Percentiles rank a stretch among this genome's conserved stretches.
These are phyloP conservation scores for Pelargonium myrrhifolium DNA, from an alignment of 441 rosid genomes.

Conservation along the genomic window DNA sequence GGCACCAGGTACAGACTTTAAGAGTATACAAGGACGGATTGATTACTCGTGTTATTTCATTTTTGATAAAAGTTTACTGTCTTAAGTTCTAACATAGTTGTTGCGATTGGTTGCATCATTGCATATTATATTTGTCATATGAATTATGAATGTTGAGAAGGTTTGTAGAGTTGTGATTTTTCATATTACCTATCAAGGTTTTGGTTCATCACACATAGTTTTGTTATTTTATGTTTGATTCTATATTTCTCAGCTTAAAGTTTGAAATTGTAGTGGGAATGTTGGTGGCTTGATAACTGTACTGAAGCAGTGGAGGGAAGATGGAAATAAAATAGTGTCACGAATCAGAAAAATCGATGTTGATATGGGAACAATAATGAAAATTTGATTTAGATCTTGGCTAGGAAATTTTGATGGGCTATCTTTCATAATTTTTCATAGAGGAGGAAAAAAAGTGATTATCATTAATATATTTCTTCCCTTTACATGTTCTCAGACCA, in stretches of 20 bases:
- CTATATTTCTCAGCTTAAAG: background rate
- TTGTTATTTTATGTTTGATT: background rate
- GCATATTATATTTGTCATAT: background rate
- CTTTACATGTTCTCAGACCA: conserved; percentile 2
- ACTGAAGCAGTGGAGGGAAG: background rate
- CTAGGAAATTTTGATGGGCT: background rate
- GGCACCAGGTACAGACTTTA: background rate
- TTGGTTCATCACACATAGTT: background rate
- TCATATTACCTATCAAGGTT: background rate
- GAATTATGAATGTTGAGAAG: too few relatives aligned
- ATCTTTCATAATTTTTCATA: background rate
- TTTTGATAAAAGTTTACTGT: background rate
- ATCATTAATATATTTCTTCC: background rate
- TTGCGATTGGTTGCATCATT: background rate
- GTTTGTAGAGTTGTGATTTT: background rate
- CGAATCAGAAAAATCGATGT: background rate
- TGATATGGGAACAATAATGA: background rate
- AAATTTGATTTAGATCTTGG: background rate
- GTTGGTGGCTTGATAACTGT: background rate
- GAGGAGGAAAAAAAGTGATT: background rate
- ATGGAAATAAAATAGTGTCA: background rate
- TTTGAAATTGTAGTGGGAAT: background rate
- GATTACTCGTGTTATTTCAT: background rate
- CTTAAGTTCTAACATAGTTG: background rate
- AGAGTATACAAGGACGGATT: background rate